Conservation (phyloP, 768 basidiomycete genomes). For the Termitomyces sp. region DNA sequence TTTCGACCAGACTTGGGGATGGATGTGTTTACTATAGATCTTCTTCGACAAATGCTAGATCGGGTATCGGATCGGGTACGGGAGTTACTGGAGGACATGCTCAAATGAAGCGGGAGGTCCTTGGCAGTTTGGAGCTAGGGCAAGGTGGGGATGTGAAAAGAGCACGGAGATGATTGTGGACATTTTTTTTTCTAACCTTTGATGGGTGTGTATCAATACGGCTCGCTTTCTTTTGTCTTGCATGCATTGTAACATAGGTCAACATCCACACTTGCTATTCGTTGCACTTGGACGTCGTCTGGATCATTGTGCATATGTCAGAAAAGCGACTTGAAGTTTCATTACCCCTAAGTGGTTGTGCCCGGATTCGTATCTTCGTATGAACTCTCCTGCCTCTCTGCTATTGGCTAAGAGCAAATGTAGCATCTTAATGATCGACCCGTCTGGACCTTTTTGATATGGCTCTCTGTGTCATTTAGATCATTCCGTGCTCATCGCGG, state of each 20-base stretch:
- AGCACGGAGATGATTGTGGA: conserved; percentile 12
- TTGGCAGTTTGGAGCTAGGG: conserved; percentile 31
- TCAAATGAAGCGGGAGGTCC: conserved; percentile 23
- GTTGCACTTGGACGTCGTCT: neutral
- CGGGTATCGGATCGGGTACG: conserved; percentile 33
- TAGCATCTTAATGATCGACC: neutral
- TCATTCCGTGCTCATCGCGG: neutral
- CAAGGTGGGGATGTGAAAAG: conserved; percentile 43
- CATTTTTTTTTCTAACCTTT: neutral
- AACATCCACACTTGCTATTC: neutral
- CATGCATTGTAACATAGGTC: conserved; percentile 5
- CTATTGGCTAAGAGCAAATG: neutral
- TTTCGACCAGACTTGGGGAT: neutral
- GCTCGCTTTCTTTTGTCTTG: conserved; percentile 3
- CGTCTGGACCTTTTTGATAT: neutral
- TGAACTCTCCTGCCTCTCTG: no score
- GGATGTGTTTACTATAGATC: conserved; percentile 10
- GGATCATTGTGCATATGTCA: no score
- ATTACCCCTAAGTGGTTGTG: no score
- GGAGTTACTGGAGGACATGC: conserved; percentile 13
- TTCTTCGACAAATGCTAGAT: conserved; percentile 16
- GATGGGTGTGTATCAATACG: conserved; percentile 1
- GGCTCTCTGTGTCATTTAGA: neutral
- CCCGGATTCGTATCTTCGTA: no score
- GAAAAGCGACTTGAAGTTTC: no score